These are phyloP conservation scores for Micromonas pusilla DNA, from an alignment of 139 green algal species.

Conservation along the genomic window DNA sequence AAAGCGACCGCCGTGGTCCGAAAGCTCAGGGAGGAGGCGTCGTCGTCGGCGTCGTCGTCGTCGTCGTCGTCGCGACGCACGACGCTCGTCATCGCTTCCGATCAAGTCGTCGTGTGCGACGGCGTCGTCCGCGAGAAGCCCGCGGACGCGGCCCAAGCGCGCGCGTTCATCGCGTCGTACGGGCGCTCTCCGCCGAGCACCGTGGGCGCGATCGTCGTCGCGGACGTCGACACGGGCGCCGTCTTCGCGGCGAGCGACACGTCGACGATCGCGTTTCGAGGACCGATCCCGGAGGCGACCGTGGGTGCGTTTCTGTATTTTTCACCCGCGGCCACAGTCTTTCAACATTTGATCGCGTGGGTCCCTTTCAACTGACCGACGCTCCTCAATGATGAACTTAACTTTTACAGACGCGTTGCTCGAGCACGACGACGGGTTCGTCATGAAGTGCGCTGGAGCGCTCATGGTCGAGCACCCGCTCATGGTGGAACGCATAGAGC, in stretches of 20 bases:
- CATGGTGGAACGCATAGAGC: neutral
- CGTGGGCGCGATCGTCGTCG: constrained; percentile 18
- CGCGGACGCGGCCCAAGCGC: neutral
- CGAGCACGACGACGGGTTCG: neutral
- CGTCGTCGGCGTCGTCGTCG: too few relatives aligned
- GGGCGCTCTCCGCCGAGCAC: neutral
- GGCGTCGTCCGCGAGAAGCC: constrained; percentile 27
- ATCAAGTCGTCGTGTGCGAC: constrained; percentile 26
- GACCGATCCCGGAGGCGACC: neutral
- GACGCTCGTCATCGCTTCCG: constrained; percentile 12
- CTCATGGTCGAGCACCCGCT: constrained; percentile 29
- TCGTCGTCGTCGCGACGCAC: too few relatives aligned
- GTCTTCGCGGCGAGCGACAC: neutral
- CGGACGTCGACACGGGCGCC: neutral
- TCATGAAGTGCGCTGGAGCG: constrained; percentile 25
- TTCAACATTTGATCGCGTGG: neutral
- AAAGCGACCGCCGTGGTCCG: constrained; percentile 9
- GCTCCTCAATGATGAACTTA: neutral
- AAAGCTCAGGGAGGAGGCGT: neutral
- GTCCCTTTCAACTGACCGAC: neutral
- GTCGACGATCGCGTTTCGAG: neutral
- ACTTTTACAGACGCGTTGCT: neutral
- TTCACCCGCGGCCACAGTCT: neutral
- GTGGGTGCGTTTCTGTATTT: neutral
- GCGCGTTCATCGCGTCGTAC: constrained; percentile 13